A percentile compares a stretch with the other conserved stretches of the same genome.
phyloP scores from a whole-genome alignment of 768 basidiomycete species.

The Lentinula detonsa region DNA sequence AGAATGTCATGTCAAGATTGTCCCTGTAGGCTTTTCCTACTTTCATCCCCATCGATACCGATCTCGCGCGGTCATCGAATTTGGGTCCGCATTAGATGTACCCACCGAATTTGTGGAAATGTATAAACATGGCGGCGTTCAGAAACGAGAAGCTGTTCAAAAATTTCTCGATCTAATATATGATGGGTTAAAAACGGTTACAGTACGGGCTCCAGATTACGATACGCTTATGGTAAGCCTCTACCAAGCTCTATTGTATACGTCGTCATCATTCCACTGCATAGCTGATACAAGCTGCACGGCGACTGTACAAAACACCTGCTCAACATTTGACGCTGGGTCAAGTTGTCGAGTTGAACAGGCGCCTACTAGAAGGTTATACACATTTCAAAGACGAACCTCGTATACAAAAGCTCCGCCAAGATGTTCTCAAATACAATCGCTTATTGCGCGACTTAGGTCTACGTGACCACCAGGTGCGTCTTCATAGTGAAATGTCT shows the following conservation, averaged over 20 bases:
- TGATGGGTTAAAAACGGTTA: conserved; percentile 92
- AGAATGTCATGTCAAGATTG: conserved; percentile 82
- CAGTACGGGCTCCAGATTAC: conserved; percentile 92
- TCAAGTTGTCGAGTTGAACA: conserved; percentile 93
- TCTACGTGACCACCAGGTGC: conserved; percentile 87
- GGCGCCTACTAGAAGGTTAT: conserved; percentile 90
- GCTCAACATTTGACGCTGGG: conserved; percentile 91
- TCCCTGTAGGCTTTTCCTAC: conserved; percentile 75
- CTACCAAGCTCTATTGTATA: not conserved
- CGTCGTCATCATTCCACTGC: conserved; percentile 7
- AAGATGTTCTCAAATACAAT: conserved; percentile 85
- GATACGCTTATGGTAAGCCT: conserved; percentile 89
- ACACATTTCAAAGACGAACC: conserved; percentile 90
- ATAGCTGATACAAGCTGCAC: conserved; percentile 92
- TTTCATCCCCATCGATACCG: conserved; percentile 85
- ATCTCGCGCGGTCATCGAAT: conserved; percentile 95
- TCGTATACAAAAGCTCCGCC: conserved; percentile 72
- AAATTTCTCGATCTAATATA: conserved; percentile 89
- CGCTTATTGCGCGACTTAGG: conserved; percentile 84
- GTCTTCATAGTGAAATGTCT: conserved; percentile 4
- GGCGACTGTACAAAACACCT: conserved; percentile 90
- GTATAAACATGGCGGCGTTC: conserved; percentile 84
- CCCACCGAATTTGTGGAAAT: conserved; percentile 82
- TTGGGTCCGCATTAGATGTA: conserved; percentile 88
- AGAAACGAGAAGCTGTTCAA: conserved; percentile 86